Base-by-base conservation (phyloP, 768 basidiomycete species). In the Serendipita indica region DNA sequence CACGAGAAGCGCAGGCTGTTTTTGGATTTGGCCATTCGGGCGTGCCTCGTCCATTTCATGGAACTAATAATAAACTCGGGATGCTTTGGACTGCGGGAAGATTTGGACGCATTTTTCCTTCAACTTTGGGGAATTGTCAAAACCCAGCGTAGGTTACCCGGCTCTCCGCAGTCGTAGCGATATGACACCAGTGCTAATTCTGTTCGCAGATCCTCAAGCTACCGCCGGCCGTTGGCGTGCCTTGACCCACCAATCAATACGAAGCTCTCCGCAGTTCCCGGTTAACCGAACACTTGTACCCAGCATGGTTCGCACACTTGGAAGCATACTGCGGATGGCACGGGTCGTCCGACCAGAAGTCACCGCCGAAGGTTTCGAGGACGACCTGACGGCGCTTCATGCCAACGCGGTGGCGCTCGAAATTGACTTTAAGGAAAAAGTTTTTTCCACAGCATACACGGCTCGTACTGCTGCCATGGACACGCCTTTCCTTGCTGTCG, bases 71-170 rank as follows among this genome's bases (percentile, higher is more conserved):
- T 54, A 18, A 54, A 54, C 25, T 20, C 10, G 12, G 49, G 49
- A n/a, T 54, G 49, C 32, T 54, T 54, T 33, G 49, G 49, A 28
- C 49, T 54, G n/a, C 49, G 49, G 49, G 49, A 54, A 18, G 49
- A 54, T 28, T 16, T 54, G 12, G 49, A 54, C n/a, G 10, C 22
- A 0, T 54, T 54, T 28, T 33, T 54, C 10, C 14, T 54, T 16
- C 20, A 20, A 16, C 7, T 54, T 18, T 54, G 49, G 49, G 49
- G 49, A 27, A 54, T 54, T 33, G n/a, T 54, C 32, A 18, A 54
- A 27, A 27, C n/a, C 30, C 22, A 54, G 10, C 49, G 49, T 54
- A 28, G 32, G 49, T 54, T 7, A 22, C 22, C 13, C 14, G 13
- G 22, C 13, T 46, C 45, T 46, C 25, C 13, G 18, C 37, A 13